phyloP scores from a whole-genome alignment of 805 yeast genomes.

The Yamadazyma sp. region DNA sequence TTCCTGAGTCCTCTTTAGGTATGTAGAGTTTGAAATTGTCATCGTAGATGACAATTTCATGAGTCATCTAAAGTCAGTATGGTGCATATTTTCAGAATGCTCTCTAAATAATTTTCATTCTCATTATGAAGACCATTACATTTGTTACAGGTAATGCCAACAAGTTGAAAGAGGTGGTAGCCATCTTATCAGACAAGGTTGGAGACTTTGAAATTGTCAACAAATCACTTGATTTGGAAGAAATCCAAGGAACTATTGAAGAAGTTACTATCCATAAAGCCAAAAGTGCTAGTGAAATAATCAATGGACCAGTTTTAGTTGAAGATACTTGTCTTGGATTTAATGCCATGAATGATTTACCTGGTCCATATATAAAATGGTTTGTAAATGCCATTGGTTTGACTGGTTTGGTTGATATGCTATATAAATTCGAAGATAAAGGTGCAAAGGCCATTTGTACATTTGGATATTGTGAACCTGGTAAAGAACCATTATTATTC shows the following conservation, averaged over 20 bases:
- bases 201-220: conserved; percentile 57
- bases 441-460: conserved; percentile 88
- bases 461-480: conserved; percentile 86
- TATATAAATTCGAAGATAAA: conserved; percentile 79
- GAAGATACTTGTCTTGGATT: conserved; percentile 94
- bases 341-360: conserved; percentile 72
- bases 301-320: conserved; percentile 81
- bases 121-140: conserved; percentile 39
- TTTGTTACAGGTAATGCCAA: conserved; percentile 88
- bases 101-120: too few relatives aligned
- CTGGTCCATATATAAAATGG: conserved; percentile 97
- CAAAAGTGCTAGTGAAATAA: conserved; percentile 58
- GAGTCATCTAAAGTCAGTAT: too few relatives aligned
- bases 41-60: too few relatives aligned
- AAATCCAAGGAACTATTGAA: conserved; percentile 83
- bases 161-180: conserved; percentile 80
- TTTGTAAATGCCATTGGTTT: conserved; percentile 75
- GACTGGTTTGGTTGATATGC: conserved; percentile 71
- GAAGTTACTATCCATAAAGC: conserved; percentile 83
- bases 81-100: too few relatives aligned
- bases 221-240: conserved; percentile 75
- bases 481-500: conserved; percentile 65
- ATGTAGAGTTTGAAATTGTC: too few relatives aligned
- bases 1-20: too few relatives aligned
- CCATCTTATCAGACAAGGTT: conserved; percentile 55